These are phyloP conservation scores for Juncus effusus DNA, from an alignment of 176 grass and related monocot species.

Conservation along the genomic window DNA sequence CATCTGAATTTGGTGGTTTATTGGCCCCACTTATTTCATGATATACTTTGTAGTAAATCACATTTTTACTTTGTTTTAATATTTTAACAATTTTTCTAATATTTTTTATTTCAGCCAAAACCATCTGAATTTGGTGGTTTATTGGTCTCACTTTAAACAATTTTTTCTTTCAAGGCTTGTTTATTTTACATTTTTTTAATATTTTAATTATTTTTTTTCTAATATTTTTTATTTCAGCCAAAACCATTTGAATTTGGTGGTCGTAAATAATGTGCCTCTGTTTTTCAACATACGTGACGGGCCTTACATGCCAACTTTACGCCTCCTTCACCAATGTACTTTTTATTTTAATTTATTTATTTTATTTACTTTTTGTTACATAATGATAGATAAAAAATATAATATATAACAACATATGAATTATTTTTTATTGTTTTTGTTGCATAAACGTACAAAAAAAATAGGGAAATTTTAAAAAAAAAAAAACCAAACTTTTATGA, in stretches of 20 bases:
- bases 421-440: too few relatives aligned
- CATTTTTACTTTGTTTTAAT: background rate
- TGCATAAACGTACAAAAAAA: background rate
- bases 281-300: constrained; percentile 97
- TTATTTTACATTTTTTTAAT: background rate
- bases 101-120: constrained; percentile 81
- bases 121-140: constrained; percentile 95
- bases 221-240: constrained; percentile 48
- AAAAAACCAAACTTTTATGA: too few relatives aligned
- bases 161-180: background rate
- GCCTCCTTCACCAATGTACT: constrained; percentile 96
- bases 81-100: constrained; percentile 15
- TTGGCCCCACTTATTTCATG: background rate
- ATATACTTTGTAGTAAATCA: background rate
- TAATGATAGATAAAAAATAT: too few relatives aligned
- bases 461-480: background rate
- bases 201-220: constrained; percentile 16
- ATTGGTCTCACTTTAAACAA: background rate
- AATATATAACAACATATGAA: too few relatives aligned
- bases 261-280: constrained; percentile 92
- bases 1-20: constrained; percentile 94
- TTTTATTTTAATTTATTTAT: constrained; percentile 13
- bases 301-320: constrained; percentile 95
- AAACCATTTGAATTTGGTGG: constrained; percentile 99
- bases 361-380: background rate